Base-by-base conservation (phyloP, 2,329 filamentous ascomycete species). In the Shiraia sp. region DNA sequence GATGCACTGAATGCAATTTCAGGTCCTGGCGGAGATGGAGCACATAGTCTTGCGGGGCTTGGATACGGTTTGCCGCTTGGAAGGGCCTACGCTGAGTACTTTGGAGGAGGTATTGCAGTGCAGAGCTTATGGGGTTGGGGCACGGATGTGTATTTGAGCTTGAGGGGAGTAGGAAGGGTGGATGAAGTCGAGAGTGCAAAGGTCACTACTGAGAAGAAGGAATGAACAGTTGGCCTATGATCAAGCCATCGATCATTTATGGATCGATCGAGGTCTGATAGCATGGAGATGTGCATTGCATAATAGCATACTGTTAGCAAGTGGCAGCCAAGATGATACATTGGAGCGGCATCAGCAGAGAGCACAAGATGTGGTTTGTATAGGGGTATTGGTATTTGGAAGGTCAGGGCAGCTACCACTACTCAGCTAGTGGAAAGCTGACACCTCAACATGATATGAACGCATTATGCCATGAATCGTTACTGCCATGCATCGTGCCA, bases 71-170 rank as follows among this genome's bases (percentile, higher is more conserved):
- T 99, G 49, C 93, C 93, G 1, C 72, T 99, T 15, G 90, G 90
- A 38, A 80, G 93, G 48, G 92, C 93, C 0, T 99, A 99, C 64
- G 93, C 93, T 1, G 92, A 99, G 74, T 99, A 97, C 61, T 99
- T 99, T 75, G 93, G 93, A 2, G 93, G 93, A 1, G 91, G 91
- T 2, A 93, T 99, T 44, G 85, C 85, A 4, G 85, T 99, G n/a
- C 92, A 99, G 77, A 96, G 90, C 66, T 72, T 97, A 32, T 93
- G 90, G 75, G 92, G 93, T 3, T 99, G 93, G 93, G 93, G 84
- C 0, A 84, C 82, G 3, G 82, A 86, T 71, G 81, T 85, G 1
- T 86, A 85, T 66, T 65, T 86, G 40, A 83, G 78, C 36, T 57
- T 85, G 49, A 74, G 80, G 51, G 81, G 81, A 0, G 80, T 85